These are phyloP conservation scores for Articulospora tetracladia DNA, from an alignment of 495 filamentous ascomycete species.

Conservation along the genomic window DNA sequence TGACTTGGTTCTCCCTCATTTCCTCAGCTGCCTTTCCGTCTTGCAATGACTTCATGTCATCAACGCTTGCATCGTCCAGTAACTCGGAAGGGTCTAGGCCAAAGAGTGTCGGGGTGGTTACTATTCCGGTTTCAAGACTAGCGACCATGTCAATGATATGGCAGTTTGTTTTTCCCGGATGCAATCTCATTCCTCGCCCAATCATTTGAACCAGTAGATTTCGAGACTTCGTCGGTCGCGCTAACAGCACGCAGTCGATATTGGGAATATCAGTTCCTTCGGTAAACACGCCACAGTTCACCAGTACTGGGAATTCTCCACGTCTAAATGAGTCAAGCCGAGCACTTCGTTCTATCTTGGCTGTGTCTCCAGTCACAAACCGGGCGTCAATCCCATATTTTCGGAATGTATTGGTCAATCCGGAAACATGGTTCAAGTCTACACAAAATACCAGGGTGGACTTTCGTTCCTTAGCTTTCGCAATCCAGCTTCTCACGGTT, in stretches of 20 bases:
- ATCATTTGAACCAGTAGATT: conserved; percentile 98
- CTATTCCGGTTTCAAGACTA: conserved; percentile 71
- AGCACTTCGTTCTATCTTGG: conserved; percentile 56
- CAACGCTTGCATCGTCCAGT: conserved; percentile 54
- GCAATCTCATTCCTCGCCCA: conserved; percentile 82
- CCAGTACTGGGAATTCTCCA: conserved; percentile 76
- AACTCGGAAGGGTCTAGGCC: conserved; percentile 85
- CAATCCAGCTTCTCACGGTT: conserved; percentile 78
- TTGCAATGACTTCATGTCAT: conserved; percentile 51
- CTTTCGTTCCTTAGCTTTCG: conserved; percentile 64
- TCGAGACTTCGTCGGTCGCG: conserved; percentile 81
- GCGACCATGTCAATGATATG: conserved; percentile 97
- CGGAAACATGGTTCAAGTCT: conserved; percentile 73
- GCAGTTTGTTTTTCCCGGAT: conserved; percentile 79
- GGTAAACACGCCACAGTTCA: conserved; percentile 96
- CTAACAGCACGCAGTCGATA: conserved; percentile 89
- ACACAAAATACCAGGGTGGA: conserved; percentile 94
- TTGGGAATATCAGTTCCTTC: conserved; percentile 97
- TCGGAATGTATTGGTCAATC: conserved; percentile 72
- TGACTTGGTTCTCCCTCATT: conserved; percentile 23
- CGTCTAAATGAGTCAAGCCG: conserved; percentile 69
- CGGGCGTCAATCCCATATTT: conserved; percentile 74
- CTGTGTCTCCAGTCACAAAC: conserved; percentile 77
- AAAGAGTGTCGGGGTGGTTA: conserved; percentile 89
- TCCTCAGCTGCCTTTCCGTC: conserved; percentile 39